Evolutionary conservation across 2,329 filamentous ascomycete genomes (phyloP), one percentile per base, ranked within the genome.

Genomic region (Penicillium sp.): DNA sequence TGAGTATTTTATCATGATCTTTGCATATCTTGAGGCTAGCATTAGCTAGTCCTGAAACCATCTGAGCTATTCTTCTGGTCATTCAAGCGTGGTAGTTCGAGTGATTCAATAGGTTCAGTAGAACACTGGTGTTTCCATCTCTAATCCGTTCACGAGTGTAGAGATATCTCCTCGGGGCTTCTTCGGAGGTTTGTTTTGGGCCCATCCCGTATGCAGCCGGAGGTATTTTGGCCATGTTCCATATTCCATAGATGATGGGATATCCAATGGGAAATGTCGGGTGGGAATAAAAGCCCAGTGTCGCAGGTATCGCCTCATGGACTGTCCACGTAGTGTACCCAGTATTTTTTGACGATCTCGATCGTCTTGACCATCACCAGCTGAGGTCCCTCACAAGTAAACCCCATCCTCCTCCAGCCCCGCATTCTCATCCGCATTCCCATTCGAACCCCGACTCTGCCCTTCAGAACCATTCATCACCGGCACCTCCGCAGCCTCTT

Each of bases 1-100:
- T 66, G 64, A 65, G 64, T 62, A 61, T 63, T 58, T 51, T 54
- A 42, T 57, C 43, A 54, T 57, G 50, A 54, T 55, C 38, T 56
- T 44, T 61, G 53, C 51, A 52, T 62, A 51, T 62, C 33, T 51
- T 46, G 39, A 38, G 43, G 31, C 50, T 56, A 43, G 41, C 39
- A 55, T 58, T 28, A 45, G 53, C 40, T 53, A 44, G 48, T 44
- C n/a, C 28, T 22, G n/a, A 31, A 44, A 28, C 25, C 28, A 24
- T 24, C 24, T 28, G 28, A 30, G 25, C 39, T 41, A 16, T 41
- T n/a, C 5, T 35, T 48, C 38, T 28, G 45, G 11, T 48, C 46
- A 36, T 42, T 16, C 46, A 43, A 38, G 35, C 35, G 16, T 38
- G 18, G 9, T 38, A 14, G 28, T 18, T 28, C 2, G 16, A 7